Evolutionary conservation across 352 stramenopile genomes (phyloP), one percentile per base, ranked within the genome.

Genomic region (Phytophthora cryptogea): DNA sequence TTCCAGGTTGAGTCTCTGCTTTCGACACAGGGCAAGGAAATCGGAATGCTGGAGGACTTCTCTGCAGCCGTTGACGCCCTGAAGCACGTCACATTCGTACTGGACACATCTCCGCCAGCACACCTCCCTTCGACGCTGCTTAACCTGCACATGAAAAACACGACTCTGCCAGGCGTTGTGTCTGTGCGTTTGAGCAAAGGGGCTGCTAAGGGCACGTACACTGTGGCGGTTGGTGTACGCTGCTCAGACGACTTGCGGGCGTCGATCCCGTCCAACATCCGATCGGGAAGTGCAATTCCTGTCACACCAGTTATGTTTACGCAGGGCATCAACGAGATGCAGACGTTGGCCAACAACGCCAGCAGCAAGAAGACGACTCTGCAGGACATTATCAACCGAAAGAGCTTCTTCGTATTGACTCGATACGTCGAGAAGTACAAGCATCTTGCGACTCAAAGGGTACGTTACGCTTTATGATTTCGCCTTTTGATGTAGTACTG

Each of bases 41-140:
- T 97, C 32, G 90, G 88, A n/a, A 98, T 99, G 96, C 74, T 99
- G 3, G 80, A 96, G 60, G 90, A 97, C 61, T 88, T 96, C 35
- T 86, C 78, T 5, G 85, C 79, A 10, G 86, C 89, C 0, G 76
- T 91, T 1, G 75, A 95, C 28, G 90, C 78, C 17, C 82, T 97
- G 39, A 83, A 80, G 46, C 67, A 80, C 36, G 80, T 92, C 20
- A 69, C 63, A 4, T 86, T 94, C 57, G 74, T 90, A 13, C 63
- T 93, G 17, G 84, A 93, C 48, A 86, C 76, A 11, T 80, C 70
- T 1, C 78, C 81, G 1, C 79, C 83, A 6, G 54, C 66, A 9
- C 78, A 91, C 45, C 47, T 90, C 6, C 78, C 83, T 42, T 74
- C 84, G 8, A 91, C 84, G 14, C 49, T 94, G 42, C 66, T 94